Evolutionary conservation across 2,329 filamentous ascomycete genomes (phyloP), one percentile per base, ranked within the genome.

Genomic region (Cladosporium velox): DNA sequence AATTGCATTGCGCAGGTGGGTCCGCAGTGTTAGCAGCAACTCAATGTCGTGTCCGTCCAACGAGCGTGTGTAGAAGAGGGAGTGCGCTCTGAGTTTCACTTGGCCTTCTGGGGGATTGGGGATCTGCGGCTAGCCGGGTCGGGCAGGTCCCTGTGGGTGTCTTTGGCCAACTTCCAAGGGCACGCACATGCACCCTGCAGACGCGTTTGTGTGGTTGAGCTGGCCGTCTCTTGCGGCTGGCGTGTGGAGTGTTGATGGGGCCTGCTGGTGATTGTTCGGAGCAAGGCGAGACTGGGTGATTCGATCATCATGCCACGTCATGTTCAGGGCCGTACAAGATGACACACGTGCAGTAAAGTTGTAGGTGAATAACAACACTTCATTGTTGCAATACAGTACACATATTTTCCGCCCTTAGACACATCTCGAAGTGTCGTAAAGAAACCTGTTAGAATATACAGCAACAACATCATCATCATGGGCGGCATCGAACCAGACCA

Each of bases 31-130:
- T 47, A 55, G 51, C 34, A 57, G 61, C 24, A 64, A 64, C 51
- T 57, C 35, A 64, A 64, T 64, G 28, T 52, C 6, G 11, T 14
- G 18, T 18, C 18, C 35, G 49, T 64, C 61, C 61, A 64, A 54
- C 51, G 61, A 64, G 51, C 21, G 61, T 32, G n/a, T 32, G 58
- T 28, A 34, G 26, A 10, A 8, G 26, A 47, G 38, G 38, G 14
- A 60, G 41, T n/a, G 35, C n/a, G 21, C n/a, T 63, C 61, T 7
- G 11, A 12, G 61, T 64, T 57, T 64, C 51, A 63, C 60, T 63
- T 63, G 60, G 60, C 60, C 32, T 18, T 35, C 32, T 35, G 30
- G 34, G 51, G 26, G 61, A 64, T 64, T 52, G 55, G n/a, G 3
- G 41, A 47, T 24, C 41, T 52, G 51, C 51, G 34, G 61, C 61